Base-by-base conservation (phyloP, 2,329 filamentous ascomycete genomes). In the Teratosphaeria epicoccoides region DNA sequence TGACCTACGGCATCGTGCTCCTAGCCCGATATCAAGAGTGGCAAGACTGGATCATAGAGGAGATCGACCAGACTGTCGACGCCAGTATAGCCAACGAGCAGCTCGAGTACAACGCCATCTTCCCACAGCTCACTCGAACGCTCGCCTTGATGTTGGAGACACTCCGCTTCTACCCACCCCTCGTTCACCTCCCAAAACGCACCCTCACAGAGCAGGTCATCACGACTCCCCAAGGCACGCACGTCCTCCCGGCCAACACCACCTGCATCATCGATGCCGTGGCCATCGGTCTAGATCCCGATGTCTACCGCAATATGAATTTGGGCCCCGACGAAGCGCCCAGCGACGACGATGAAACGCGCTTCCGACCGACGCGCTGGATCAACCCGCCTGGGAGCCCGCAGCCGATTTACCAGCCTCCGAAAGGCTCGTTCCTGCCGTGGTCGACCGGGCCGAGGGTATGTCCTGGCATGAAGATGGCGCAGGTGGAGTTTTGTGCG, bases 401-500 rank as follows among this genome's bases (percentile, higher is more conserved):
- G 12, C 54, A 57, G 12, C 28, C 52, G 17, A 45, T 71, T 2
- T 64, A 68, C 50, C 63, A 64, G 14, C 70, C 72, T 0, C 56
- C 65, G 0, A 70, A 68, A 40, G 73, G 72, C 1, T 63, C 65
- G 0, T 80, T 71, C 53, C 43, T 73, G 1, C 70, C 76, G 0
- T 80, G 76, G 75, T 72, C 73, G 0, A 61, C 56, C 3, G 76
- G 77, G 0, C 74, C 76, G 10, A 61, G 77, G 4, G 63, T 73
- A 3, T 80, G 77, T 58, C 75, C 76, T 0, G 77, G 77, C 1
- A 69, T 74, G 66, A 78, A 78, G 58, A 76, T 80, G 68, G 68
- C 76, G 1, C 74, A 80, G 62, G 76, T 80, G 2, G 77, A 80
- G 60, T 78, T 79, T 59, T 70, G 72, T 3, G 71, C 69, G 11